Base-by-base conservation (phyloP, 2,329 filamentous ascomycete genomes). In the Neopestalotiopsis sp. region DNA sequence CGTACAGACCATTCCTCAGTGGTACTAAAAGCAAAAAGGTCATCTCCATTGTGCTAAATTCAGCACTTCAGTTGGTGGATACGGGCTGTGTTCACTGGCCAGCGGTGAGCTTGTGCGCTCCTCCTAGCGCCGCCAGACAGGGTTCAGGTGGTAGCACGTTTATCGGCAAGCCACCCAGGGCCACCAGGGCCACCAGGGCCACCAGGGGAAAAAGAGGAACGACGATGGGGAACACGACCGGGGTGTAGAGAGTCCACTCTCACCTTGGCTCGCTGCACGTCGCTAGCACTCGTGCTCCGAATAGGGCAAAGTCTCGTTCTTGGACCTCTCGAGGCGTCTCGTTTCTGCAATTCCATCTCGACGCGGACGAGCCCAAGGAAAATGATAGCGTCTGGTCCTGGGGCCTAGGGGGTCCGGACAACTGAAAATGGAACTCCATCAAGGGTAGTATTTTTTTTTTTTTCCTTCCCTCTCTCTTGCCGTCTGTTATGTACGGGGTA, bases 31-130 rank as follows among this genome's bases (percentile, higher is more conserved):
- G 45, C 45, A 52, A 52, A 52, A 52, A 17, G 20, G 45, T 24
- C 14, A 13, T 59, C n/a, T 62, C 28, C 59, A 30, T 40, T 20
- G 30, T 61, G 59, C 59, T 62, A 62, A 62, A 62, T 34, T 62
- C 59, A 62, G 59, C 59, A 62, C 28, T 38, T 20, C 59, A 14
- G 14, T 40, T 38, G 45, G 45, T 56, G 45, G 49, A 28, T 45
- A 56, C 63, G 38, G 30, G 49, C n/a, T n/a, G 14, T 30, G 57
- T 24, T 59, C 59, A 66, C 49, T 66, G 63, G 40, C 63, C 63
- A 66, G 49, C 63, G 58, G 65, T 38, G 28, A 67, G 65, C 65
- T 67, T 67, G 65, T 67, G 65, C 65, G 24, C 52, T 30, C 34
- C 24, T 28, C 49, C 65, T 67, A 67, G 65, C 40, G 65, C 58